Conservation (phyloP, 805 yeast genomes). For the Priceomyces castillae region DNA sequence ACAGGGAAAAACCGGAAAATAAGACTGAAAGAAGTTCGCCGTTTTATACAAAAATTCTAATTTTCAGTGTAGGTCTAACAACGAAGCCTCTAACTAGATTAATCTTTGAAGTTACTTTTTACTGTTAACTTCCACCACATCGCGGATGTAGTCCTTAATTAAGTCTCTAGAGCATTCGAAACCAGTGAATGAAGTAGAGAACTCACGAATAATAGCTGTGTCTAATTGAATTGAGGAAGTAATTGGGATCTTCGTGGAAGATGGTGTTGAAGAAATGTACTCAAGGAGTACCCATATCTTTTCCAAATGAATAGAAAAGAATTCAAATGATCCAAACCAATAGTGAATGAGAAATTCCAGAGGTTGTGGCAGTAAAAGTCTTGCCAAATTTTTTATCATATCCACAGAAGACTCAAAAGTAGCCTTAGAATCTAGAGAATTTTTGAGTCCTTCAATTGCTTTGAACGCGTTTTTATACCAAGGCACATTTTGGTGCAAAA, state of each 20-base stretch:
- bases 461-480: neutral
- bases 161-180: conserved; percentile 15
- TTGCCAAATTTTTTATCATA: conserved; percentile 6
- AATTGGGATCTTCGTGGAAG: conserved; percentile 10
- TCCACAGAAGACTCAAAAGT: neutral
- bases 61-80: no score
- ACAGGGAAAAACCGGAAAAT: no score
- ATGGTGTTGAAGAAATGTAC: conserved; percentile 12
- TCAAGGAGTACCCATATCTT: conserved; percentile 24
- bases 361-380: neutral
- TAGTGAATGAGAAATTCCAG: conserved; percentile 18
- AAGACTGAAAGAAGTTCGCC: no score
- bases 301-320: conserved; percentile 18
- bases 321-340: conserved; percentile 26
- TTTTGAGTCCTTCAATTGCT: neutral
- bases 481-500: neutral
- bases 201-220: conserved; percentile 16
- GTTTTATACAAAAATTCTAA: no score
- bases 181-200: conserved; percentile 17
- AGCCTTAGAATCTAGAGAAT: conserved; percentile 1
- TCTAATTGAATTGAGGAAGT: conserved; percentile 15
- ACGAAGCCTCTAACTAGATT: no score
- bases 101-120: no score
- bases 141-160: conserved; percentile 22
- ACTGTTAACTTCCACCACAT: conserved; percentile 21